Evolutionary conservation across 129 eudicot species (phyloP).

Genomic region (Solidago caesia): DNA sequence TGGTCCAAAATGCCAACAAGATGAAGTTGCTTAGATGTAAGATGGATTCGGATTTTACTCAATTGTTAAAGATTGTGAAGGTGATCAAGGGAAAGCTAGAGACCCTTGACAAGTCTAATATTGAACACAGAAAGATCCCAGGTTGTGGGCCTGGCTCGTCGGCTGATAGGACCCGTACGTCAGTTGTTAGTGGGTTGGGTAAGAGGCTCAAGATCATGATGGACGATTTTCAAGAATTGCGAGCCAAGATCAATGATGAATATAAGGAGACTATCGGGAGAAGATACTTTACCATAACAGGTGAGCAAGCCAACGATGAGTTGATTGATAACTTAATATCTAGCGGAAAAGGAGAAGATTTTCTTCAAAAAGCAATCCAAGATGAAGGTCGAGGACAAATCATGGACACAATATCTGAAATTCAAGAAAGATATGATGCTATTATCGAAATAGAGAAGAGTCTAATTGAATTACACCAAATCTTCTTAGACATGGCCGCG

Average conservation of each 20-base stretch:
- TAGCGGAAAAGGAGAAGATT: constrained; percentile 72
- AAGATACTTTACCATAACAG: constrained; percentile 79
- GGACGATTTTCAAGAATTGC: constrained; percentile 69
- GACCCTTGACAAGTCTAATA: constrained; percentile 67
- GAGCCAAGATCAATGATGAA: constrained; percentile 59
- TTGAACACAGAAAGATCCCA: constrained; percentile 49
- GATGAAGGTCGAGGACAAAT: constrained; percentile 82
- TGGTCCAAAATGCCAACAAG: constrained; percentile 60
- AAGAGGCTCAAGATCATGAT: constrained; percentile 73
- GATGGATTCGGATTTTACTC: constrained; percentile 68
- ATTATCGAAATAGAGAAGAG: constrained; percentile 71
- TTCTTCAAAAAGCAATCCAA: constrained; percentile 81
- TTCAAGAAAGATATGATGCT: constrained; percentile 89
- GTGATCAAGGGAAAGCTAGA: constrained; percentile 68
- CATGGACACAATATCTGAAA: constrained; percentile 69
- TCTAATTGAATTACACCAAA: constrained; percentile 61
- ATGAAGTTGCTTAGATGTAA: constrained; percentile 57
- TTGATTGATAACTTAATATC: constrained; percentile 62
- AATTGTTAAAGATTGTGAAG: constrained; percentile 59
- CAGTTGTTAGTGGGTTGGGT: constrained; percentile 76
- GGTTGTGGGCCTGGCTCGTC: constrained; percentile 94
- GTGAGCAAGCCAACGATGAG: constrained; percentile 71
- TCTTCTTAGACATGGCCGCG: constrained; percentile 81
- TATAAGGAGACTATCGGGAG: constrained; percentile 72
- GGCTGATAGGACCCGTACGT: constrained; percentile 71